Conservation (phyloP, 2,329 filamentous ascomycete genomes). For the Botryotinia calthae region DNA sequence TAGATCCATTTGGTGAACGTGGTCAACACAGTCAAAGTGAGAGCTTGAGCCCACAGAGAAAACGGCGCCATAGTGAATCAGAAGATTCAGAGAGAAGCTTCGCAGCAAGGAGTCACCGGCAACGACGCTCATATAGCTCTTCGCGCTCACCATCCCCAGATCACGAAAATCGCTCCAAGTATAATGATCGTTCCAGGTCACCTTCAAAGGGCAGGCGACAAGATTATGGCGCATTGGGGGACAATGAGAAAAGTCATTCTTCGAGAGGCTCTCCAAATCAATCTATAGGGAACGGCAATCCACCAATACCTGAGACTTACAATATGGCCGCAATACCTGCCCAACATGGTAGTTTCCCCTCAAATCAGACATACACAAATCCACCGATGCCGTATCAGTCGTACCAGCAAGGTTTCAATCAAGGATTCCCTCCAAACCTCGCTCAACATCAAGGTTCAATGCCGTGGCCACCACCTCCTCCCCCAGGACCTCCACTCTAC, state of each 20-base stretch:
- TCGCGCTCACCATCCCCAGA: slow-evolving; percentile 34
- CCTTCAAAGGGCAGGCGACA: slow-evolving; percentile 28
- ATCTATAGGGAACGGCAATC: slow-evolving; percentile 20
- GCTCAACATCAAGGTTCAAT: slow-evolving; percentile 22
- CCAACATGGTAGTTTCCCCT: slow-evolving; percentile 3
- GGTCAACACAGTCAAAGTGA: slow-evolving; percentile 28
- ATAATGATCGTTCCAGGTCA: slow-evolving; percentile 21
- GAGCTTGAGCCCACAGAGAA: slow-evolving; percentile 33
- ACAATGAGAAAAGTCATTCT: slow-evolving; percentile 6
- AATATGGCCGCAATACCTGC: background rate
- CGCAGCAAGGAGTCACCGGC: slow-evolving; percentile 27
- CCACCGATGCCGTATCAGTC: slow-evolving; percentile 22
- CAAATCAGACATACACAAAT: slow-evolving; percentile 17
- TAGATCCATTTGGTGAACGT: slow-evolving; percentile 23
- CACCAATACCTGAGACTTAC: slow-evolving; percentile 18
- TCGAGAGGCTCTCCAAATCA: slow-evolving; percentile 7
- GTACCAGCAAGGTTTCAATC: slow-evolving; percentile 32
- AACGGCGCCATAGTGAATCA: slow-evolving; percentile 36
- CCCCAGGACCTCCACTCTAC: slow-evolving; percentile 28
- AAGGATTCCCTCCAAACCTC: slow-evolving; percentile 30
- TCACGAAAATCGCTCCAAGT: slow-evolving; percentile 21
- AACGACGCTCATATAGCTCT: slow-evolving; percentile 34
- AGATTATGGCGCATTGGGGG: slow-evolving; percentile 11
- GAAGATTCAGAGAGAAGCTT: slow-evolving; percentile 28
- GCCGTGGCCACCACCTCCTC: slow-evolving; percentile 30